Evolutionary conservation across 768 basidiomycete species (phyloP).

Genomic region (Termitomyces bulborhizus): DNA sequence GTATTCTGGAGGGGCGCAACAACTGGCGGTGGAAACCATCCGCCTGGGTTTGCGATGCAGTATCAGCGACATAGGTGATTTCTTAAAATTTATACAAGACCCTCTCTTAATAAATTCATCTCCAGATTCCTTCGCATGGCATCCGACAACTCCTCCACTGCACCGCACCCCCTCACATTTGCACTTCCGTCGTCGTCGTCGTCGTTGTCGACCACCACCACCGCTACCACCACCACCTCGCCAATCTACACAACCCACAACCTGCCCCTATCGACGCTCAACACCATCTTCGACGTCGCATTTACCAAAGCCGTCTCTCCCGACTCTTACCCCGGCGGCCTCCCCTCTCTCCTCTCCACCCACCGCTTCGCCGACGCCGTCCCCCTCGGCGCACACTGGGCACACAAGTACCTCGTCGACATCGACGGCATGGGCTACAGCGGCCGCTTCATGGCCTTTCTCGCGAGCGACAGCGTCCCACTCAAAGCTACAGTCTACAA

Average conservation of each 20-base stretch:
- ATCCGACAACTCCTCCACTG: constrained; percentile 39
- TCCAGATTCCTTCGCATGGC: constrained; percentile 68
- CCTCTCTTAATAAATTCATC: too few species aligned
- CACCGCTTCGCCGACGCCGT: constrained; percentile 74
- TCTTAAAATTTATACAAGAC: too few species aligned
- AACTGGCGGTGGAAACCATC: constrained; percentile 88
- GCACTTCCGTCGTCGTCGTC: constrained; percentile 54
- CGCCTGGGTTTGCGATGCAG: constrained; percentile 71
- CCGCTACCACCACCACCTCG: too few species aligned
- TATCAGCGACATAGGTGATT: constrained; percentile 82
- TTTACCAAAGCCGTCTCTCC: constrained; percentile 76
- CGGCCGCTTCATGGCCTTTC: constrained; percentile 78
- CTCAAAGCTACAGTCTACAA: constrained; percentile 89
- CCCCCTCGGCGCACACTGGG: constrained; percentile 83
- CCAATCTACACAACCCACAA: constrained; percentile 52
- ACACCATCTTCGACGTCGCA: constrained; percentile 79
- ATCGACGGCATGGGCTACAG: constrained; percentile 96
- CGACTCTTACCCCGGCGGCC: constrained; percentile 69
- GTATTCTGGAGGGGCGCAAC: constrained; percentile 97
- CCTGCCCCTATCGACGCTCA: constrained; percentile 56
- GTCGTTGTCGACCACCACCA: too few species aligned
- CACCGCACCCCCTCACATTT: constrained; percentile 62
- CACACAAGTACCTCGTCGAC: constrained; percentile 89
- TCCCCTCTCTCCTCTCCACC: constrained; percentile 51
- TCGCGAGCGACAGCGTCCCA: constrained; percentile 85